A percentile compares a stretch with the other conserved stretches of the same genome.
These are phyloP conservation scores for Talaromyces sp. DNA, from an alignment of 2,329 filamentous ascomycete species.

Conservation along the genomic window DNA sequence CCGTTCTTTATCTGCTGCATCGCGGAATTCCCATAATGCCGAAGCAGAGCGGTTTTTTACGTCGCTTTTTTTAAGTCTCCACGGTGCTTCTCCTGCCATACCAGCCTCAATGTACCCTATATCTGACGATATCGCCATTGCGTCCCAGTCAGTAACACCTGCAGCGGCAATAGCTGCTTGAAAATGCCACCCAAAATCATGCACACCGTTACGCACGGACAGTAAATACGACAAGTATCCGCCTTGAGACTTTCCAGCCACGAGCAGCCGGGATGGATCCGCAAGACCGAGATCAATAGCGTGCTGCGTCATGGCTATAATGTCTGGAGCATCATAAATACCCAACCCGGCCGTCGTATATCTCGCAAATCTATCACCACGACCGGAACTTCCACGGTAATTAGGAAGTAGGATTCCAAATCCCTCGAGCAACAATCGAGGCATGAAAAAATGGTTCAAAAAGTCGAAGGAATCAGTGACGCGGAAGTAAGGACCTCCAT, in stretches of 20 bases:
- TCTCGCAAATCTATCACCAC: slow-evolving; percentile 8
- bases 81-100: slow-evolving; percentile 5
- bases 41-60: background rate
- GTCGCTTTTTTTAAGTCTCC: slow-evolving; percentile 2
- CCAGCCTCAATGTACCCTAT: slow-evolving; percentile 1
- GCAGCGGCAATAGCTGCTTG: slow-evolving; percentile 2
- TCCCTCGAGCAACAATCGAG: slow-evolving; percentile 1
- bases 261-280: background rate
- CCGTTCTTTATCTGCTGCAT: slow-evolving; percentile 3
- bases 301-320: slow-evolving; percentile 9
- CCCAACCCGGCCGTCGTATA: slow-evolving; percentile 5
- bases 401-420: slow-evolving; percentile 9
- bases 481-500: slow-evolving; percentile 7
- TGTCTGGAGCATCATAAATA: slow-evolving; percentile 8
- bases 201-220: slow-evolving; percentile 2
- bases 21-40: slow-evolving; percentile 10
- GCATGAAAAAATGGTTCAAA: slow-evolving; percentile 11
- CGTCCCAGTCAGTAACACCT: slow-evolving; percentile 9
- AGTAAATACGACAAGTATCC: slow-evolving; percentile 6
- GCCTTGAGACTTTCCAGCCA: slow-evolving; percentile 7
- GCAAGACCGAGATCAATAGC: slow-evolving; percentile 5
- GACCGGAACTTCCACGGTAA: slow-evolving; percentile 9
- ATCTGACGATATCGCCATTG: slow-evolving; percentile 8
- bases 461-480: slow-evolving; percentile 9
- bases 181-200: slow-evolving; percentile 1